Conservation (phyloP, 371 early-diverging fungal genomes). For the Entomophthora muscae region DNA sequence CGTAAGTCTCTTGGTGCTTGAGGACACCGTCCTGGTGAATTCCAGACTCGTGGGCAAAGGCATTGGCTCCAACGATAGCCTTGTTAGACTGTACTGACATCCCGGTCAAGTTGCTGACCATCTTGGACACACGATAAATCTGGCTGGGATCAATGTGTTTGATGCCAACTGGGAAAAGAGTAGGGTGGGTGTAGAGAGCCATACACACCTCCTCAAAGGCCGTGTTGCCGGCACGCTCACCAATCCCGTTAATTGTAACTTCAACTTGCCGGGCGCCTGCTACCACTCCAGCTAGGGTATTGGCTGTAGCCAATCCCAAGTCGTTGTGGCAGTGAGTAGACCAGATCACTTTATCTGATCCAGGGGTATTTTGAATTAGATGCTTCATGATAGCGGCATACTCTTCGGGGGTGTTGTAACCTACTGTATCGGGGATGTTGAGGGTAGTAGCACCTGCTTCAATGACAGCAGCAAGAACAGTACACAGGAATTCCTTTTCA, state of each 20-base stretch:
- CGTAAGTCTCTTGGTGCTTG: slow-evolving; percentile 85
- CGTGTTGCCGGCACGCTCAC: slow-evolving; percentile 92
- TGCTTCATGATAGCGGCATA: slow-evolving; percentile 71
- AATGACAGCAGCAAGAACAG: slow-evolving; percentile 71
- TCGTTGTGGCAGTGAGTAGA: slow-evolving; percentile 96
- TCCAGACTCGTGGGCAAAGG: slow-evolving; percentile 93
- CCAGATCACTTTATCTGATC: slow-evolving; percentile 55
- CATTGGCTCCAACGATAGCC: slow-evolving; percentile 92
- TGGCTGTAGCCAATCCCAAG: slow-evolving; percentile 90
- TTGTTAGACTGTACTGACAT: slow-evolving; percentile 92
- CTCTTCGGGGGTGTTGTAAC: slow-evolving; percentile 81
- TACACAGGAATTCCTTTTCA: slow-evolving; percentile 70
- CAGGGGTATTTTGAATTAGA: slow-evolving; percentile 53
- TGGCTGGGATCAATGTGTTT: slow-evolving; percentile 75
- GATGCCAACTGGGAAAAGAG: slow-evolving; percentile 51
- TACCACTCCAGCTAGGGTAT: slow-evolving; percentile 72
- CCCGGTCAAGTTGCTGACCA: slow-evolving; percentile 77
- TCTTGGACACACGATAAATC: slow-evolving; percentile 68
- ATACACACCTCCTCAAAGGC: slow-evolving; percentile 89
- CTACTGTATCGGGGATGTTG: slow-evolving; percentile 94
- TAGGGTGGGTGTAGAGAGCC: slow-evolving; percentile 80
- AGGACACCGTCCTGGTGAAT: slow-evolving; percentile 96
- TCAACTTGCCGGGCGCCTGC: slow-evolving; percentile 93
- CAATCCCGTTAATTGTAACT: slow-evolving; percentile 93
- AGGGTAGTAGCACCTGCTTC: slow-evolving; percentile 87